Percentiles rank a stretch among this genome's conserved stretches.
Conservation (phyloP, 164 flowering plant genomes). For the Protea cynaroides region DNA sequence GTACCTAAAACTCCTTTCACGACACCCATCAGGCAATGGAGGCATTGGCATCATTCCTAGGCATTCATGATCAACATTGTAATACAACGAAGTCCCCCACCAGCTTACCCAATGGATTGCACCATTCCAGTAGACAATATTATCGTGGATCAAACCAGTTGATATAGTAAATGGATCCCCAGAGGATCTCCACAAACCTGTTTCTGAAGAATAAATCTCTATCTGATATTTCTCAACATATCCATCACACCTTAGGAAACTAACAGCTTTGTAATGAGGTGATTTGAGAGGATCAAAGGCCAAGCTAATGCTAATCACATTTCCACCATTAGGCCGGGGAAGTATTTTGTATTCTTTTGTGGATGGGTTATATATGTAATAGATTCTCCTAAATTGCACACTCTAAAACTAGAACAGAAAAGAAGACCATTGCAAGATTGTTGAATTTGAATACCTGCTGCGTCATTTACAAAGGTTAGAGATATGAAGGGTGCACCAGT, state of each 20-base stretch:
- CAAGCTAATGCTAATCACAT: no score
- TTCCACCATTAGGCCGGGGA: no score
- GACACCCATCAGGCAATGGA: not conserved
- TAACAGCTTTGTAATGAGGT: conserved; percentile 13
- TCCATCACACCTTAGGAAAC: not conserved
- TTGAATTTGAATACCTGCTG: not conserved
- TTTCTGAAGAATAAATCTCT: conserved; percentile 4
- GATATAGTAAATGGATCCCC: no score
- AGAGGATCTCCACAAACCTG: not conserved
- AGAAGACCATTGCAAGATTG: conserved; percentile 19
- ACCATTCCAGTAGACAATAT: conserved; percentile 26
- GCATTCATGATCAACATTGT: conserved; percentile 6
- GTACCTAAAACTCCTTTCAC: not conserved
- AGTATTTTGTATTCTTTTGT: conserved; percentile 6
- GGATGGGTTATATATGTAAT: conserved; percentile 10
- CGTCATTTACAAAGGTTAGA: not conserved
- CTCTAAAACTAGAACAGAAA: not conserved
- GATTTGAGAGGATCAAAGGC: no score
- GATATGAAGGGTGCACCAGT: no score
- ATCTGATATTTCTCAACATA: not conserved
- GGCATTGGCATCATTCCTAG: conserved; percentile 6
- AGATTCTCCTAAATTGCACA: not conserved
- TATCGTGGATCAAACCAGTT: not conserved
- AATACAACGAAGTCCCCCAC: conserved; percentile 4
- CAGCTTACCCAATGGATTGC: conserved; percentile 22